Percentiles rank a stretch among this genome's conserved stretches.
Conservation (phyloP, 2,329 filamentous ascomycete genomes). For the Cylindrodendrum hubeiense region DNA sequence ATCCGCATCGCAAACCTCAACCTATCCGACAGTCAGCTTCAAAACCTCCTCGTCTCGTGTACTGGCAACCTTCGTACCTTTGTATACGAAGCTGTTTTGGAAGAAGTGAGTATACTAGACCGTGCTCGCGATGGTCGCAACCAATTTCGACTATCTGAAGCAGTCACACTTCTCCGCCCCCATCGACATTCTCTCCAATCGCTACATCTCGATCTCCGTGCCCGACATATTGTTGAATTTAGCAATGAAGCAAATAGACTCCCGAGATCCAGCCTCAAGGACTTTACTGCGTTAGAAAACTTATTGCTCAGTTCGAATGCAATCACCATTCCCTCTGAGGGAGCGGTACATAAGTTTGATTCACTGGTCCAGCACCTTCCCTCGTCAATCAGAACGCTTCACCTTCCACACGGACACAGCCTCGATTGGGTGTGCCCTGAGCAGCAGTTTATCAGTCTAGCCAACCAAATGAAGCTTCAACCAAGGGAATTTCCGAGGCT, state of each 20-base stretch:
- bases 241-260: neutral
- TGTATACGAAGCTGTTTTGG: slow-evolving; percentile 7
- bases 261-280: slow-evolving; percentile 1
- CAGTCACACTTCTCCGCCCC: neutral
- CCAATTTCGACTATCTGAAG: slow-evolving; percentile 19
- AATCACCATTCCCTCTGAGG: neutral
- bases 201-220: slow-evolving; percentile 18
- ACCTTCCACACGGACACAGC: neutral
- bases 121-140: neutral
- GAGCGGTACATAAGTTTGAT: neutral
- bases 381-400: slow-evolving; percentile 13
- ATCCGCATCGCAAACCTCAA: slow-evolving; percentile 9
- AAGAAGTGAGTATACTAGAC: no score
- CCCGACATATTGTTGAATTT: neutral
- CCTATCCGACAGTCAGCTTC: neutral
- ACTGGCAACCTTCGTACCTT: slow-evolving; percentile 4
- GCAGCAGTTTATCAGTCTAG: slow-evolving; percentile 12
- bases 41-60: slow-evolving; percentile 8
- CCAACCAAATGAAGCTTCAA: neutral
- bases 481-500: slow-evolving; percentile 8
- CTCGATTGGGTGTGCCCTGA: neutral
- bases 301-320: slow-evolving; percentile 12
- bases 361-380: slow-evolving; percentile 7
- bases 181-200: slow-evolving; percentile 3
- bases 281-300: slow-evolving; percentile 17